These are phyloP conservation scores for Gentiana dahurica DNA, from an alignment of 257 asterid genomes.

Conservation along the genomic window DNA sequence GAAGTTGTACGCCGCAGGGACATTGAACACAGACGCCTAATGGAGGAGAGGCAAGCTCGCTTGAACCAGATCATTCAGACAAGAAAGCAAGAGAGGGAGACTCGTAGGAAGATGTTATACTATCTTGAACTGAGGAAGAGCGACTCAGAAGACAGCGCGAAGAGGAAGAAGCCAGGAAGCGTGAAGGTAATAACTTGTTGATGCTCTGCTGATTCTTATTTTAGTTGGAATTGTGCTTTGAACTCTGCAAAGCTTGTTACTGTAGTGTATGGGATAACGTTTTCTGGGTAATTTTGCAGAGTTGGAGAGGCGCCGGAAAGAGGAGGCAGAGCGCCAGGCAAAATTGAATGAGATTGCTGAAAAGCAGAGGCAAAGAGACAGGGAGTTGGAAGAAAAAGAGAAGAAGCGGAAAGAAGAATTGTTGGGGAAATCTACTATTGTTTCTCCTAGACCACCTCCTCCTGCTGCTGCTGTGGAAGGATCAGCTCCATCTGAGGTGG, in stretches of 20 bases:
- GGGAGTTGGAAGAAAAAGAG: conserved; percentile 60
- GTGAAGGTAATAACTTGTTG: conserved; percentile 44
- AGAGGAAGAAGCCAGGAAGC: conserved; percentile 80
- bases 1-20: conserved; percentile 36
- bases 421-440: conserved; percentile 17
- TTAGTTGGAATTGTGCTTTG: background rate
- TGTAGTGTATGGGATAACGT: too few species aligned
- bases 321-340: conserved; percentile 62
- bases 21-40: conserved; percentile 31
- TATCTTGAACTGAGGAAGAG: conserved; percentile 65
- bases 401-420: conserved; percentile 36
- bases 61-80: conserved; percentile 38
- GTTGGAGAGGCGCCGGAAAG: conserved; percentile 55
- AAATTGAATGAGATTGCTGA: conserved; percentile 70
- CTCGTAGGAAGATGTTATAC: conserved; percentile 53
- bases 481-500: conserved; percentile 25
- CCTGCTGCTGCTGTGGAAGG: conserved; percentile 16
- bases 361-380: conserved; percentile 61
- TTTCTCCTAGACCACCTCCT: conserved; percentile 22
- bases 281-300: conserved; percentile 26
- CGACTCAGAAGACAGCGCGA: conserved; percentile 51
- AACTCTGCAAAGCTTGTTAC: too few species aligned
- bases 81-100: conserved; percentile 61
- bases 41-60: conserved; percentile 38
- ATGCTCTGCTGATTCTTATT: background rate